Base-by-base conservation (phyloP, 1,284 basidiomycete species). In the Papiliotrema fonsecae region DNA sequence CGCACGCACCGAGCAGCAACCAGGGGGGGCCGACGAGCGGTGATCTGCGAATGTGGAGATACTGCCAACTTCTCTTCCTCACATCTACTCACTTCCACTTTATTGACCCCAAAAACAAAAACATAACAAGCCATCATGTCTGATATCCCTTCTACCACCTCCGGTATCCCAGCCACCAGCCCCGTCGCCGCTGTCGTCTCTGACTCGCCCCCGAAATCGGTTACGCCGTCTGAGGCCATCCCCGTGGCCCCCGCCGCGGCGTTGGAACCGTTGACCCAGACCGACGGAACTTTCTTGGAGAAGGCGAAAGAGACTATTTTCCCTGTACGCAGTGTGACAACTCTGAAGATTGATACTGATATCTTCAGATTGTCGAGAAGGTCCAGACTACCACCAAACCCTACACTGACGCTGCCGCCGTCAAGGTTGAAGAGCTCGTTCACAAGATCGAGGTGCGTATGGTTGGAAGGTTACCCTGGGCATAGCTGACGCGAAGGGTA, bases 351-450 rank as follows among this genome's bases (percentile, higher is more conserved):
- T n/a, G 21, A 11, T 49, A 19, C 27, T 43, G 22, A 42, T 28
- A n/a, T n/a, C n/a, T 11, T n/a, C 26, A 62, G 62, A 60, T 62
- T 47, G 50, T 67, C 26, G 59, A 62, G 24, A 57, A 64, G 42
- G 58, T 59, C 34, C 55, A 64, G 41, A 50, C 49, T 28, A 49
- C 52, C n/a, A 57, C 61, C 4, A 58, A 61, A 43, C 67, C 67
- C 19, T 70, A 70, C 50, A 56, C 66, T 16, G 70, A 71, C 39
- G 66, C 66, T 34, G 69, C 66, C n/a, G 48, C 57, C 13, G 56
- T 56, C 51, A 72, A 69, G 52, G 60, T 60, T 26, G 55, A 68
- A 34, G 58, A 67, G 45, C 46, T 72, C 10, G 55, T 69, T 26
- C 61, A 66, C 45, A 58, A 59, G 45, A 60, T 70, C 34, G 68